Percentiles rank a stretch among this genome's conserved stretches.
Conservation (phyloP, 2,329 filamentous ascomycete species). For the Verticillium klebahnii region DNA sequence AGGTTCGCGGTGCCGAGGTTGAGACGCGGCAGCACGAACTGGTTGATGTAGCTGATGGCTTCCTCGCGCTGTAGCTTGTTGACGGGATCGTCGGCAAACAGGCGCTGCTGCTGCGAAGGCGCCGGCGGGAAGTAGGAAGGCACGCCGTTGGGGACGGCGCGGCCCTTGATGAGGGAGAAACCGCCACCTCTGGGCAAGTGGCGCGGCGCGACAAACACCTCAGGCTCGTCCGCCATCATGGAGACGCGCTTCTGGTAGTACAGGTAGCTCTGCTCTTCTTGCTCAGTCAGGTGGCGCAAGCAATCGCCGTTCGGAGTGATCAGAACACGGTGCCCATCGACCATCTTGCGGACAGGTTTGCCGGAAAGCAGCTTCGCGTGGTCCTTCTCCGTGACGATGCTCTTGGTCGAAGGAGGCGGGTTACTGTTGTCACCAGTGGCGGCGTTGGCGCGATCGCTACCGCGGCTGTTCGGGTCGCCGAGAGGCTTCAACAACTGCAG, state of each 20-base stretch:
- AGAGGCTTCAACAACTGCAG: constrained; percentile 33
- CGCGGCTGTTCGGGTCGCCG: constrained; percentile 13
- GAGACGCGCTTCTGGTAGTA: constrained; percentile 60
- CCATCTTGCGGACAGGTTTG: constrained; percentile 55
- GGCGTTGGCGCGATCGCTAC: constrained; percentile 1
- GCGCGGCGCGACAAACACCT: constrained; percentile 50
- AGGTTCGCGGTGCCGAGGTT: constrained; percentile 47
- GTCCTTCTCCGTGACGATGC: constrained; percentile 49
- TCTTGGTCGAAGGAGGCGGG: constrained; percentile 30
- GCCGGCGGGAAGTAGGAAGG: constrained; percentile 56
- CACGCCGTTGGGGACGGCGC: constrained; percentile 59
- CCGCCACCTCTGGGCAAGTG: constrained; percentile 50
- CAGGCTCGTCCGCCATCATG: constrained; percentile 43
- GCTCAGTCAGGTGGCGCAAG: constrained; percentile 63
- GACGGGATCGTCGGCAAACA: constrained; percentile 48
- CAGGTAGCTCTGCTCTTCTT: constrained; percentile 68
- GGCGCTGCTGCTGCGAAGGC: constrained; percentile 31
- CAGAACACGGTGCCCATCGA: constrained; percentile 63
- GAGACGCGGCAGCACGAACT: constrained; percentile 59
- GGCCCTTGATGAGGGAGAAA: constrained; percentile 59
- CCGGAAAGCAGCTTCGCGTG: constrained; percentile 50
- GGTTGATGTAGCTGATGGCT: constrained; percentile 64
- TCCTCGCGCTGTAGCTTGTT: constrained; percentile 64
- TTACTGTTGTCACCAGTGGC: constrained; percentile 3
- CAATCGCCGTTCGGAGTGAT: constrained; percentile 74